Conservation (phyloP, 768 basidiomycete genomes). For the Boletus pseudopeckii region DNA sequence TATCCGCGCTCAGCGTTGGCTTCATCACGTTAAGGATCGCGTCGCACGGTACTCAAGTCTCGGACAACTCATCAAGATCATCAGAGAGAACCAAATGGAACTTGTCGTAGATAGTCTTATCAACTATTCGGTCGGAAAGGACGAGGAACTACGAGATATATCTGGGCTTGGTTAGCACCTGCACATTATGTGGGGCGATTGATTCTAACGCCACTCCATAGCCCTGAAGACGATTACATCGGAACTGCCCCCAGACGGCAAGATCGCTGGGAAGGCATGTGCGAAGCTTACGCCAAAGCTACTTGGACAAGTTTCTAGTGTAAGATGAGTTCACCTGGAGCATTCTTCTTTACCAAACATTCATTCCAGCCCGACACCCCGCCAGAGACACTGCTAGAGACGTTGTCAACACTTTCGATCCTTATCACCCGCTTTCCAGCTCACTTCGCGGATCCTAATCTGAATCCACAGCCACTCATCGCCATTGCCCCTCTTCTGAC, state of each 20-base stretch:
- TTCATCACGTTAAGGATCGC: slow-evolving; percentile 5
- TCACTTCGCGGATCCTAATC: slow-evolving; percentile 51
- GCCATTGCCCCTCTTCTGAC: slow-evolving; percentile 69
- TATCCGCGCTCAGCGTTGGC: background rate
- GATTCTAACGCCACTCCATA: slow-evolving; percentile 30
- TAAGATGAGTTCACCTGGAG: slow-evolving; percentile 30
- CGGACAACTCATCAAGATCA: slow-evolving; percentile 86
- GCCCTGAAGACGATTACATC: slow-evolving; percentile 94
- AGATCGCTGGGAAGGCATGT: slow-evolving; percentile 75
- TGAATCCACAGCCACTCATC: slow-evolving; percentile 57
- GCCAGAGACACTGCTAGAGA: slow-evolving; percentile 80
- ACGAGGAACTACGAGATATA: slow-evolving; percentile 93
- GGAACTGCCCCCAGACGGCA: slow-evolving; percentile 81
- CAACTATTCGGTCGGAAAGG: slow-evolving; percentile 77
- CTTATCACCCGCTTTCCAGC: slow-evolving; percentile 81
- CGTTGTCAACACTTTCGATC: slow-evolving; percentile 81
- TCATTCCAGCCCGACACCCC: slow-evolving; percentile 55
- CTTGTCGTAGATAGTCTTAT: slow-evolving; percentile 87
- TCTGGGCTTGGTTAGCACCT: slow-evolving; percentile 71
- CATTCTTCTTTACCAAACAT: slow-evolving; percentile 7
- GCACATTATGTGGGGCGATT: background rate
- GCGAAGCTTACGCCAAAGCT: slow-evolving; percentile 83
- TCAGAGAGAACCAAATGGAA: slow-evolving; percentile 79
- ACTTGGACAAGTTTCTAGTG: slow-evolving; percentile 73
- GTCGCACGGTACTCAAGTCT: slow-evolving; percentile 48